These are phyloP conservation scores for Colletotrichum magnum DNA, from an alignment of 2,329 filamentous ascomycete genomes.

Conservation along the genomic window DNA sequence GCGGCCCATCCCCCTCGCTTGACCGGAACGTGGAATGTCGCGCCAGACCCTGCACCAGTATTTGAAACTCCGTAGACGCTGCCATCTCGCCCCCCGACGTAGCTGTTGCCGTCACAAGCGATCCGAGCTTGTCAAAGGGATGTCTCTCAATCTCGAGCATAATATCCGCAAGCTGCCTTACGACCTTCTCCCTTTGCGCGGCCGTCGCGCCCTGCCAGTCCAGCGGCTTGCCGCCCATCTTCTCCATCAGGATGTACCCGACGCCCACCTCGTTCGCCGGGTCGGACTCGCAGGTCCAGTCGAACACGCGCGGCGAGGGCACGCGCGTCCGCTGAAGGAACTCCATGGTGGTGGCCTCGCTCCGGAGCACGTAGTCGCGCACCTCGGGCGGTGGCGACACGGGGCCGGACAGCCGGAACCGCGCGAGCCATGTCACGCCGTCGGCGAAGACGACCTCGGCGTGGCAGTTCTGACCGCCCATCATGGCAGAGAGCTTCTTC, in stretches of 20 bases:
- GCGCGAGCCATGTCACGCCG: slow-evolving; percentile 45
- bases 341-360: slow-evolving; percentile 46
- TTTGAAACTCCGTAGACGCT: background rate
- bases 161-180: slow-evolving; percentile 50
- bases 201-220: slow-evolving; percentile 49
- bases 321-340: slow-evolving; percentile 42
- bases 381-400: slow-evolving; percentile 43
- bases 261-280: slow-evolving; percentile 50
- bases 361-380: slow-evolving; percentile 46
- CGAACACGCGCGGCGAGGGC: slow-evolving; percentile 19
- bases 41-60: background rate
- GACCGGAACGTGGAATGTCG: background rate
- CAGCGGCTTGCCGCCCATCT: slow-evolving; percentile 52
- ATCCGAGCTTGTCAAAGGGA: slow-evolving; percentile 45
- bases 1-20: background rate
- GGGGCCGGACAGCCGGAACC: slow-evolving; percentile 43
- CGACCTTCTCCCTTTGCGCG: slow-evolving; percentile 48
- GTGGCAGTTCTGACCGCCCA: slow-evolving; percentile 48
- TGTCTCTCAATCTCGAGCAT: slow-evolving; percentile 50
- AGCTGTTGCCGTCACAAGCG: slow-evolving; percentile 25
- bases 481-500: slow-evolving; percentile 44
- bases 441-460: slow-evolving; percentile 48
- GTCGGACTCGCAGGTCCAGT: slow-evolving; percentile 50
- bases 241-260: slow-evolving; percentile 59
- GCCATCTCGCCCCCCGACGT: too few relatives aligned